Evolutionary conservation across 129 eudicot genomes (phyloP).

Genomic region (Gnaphalium uliginosum): DNA sequence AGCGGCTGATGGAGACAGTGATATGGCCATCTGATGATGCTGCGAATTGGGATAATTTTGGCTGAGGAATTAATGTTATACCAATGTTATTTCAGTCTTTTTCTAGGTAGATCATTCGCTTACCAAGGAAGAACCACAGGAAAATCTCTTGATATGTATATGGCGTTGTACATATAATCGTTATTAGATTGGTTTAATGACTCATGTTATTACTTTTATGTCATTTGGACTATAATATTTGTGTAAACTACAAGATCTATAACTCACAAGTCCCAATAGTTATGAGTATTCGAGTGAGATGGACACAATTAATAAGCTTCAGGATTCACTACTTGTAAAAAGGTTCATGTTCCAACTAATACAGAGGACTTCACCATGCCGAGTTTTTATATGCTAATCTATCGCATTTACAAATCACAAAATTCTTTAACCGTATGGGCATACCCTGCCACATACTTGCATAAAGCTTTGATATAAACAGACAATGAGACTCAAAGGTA

Average conservation of each 20-base stretch:
- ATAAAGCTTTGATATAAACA: too few species aligned
- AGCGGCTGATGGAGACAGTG: constrained; percentile 77
- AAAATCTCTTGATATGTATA: constrained; percentile 32
- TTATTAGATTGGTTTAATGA: constrained; percentile 23
- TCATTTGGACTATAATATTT: background rate
- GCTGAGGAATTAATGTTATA: constrained; percentile 30
- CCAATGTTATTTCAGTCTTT: constrained; percentile 25
- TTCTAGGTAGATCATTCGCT: constrained; percentile 30
- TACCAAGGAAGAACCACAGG: constrained; percentile 21
- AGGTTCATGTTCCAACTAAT: too few species aligned
- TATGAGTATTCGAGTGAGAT: too few species aligned
- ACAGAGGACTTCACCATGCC: too few species aligned
- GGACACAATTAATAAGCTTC: too few species aligned
- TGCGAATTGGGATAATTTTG: constrained; percentile 53
- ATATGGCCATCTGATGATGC: constrained; percentile 90
- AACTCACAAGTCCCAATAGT: background rate
- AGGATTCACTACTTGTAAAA: too few species aligned
- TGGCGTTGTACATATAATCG: constrained; percentile 36
- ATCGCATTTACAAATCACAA: too few species aligned
- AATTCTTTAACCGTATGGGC: too few species aligned
- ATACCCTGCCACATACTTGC: too few species aligned
- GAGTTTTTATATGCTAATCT: too few species aligned
- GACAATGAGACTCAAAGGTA: too few species aligned
- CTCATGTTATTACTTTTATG: background rate
- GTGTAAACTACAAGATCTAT: background rate